phyloP scores from a whole-genome alignment of 495 filamentous ascomycete genomes.

The Xylaria palmicola region DNA sequence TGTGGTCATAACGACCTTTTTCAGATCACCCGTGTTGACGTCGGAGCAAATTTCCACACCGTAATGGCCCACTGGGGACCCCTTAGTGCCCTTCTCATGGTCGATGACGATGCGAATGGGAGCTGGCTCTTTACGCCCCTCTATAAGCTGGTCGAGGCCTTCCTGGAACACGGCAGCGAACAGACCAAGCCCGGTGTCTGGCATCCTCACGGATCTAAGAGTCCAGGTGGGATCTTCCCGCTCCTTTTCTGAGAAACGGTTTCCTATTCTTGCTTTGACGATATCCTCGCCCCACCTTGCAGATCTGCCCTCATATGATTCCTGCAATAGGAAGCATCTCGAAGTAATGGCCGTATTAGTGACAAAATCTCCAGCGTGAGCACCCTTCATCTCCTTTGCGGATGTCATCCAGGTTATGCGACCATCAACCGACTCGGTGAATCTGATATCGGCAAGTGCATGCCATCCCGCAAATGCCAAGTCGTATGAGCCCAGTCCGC shows the following conservation, averaged over 20 bases:
- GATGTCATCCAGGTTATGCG: slow-evolving; percentile 70
- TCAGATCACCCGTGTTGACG: slow-evolving; percentile 43
- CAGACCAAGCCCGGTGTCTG: slow-evolving; percentile 61
- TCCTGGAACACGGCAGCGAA: slow-evolving; percentile 79
- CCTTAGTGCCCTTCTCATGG: slow-evolving; percentile 56
- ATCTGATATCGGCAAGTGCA: slow-evolving; percentile 65
- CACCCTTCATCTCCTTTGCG: slow-evolving; percentile 54
- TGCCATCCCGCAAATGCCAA: slow-evolving; percentile 74
- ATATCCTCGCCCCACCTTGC: slow-evolving; percentile 80
- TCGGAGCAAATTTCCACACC: slow-evolving; percentile 65
- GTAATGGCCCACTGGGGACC: slow-evolving; percentile 61
- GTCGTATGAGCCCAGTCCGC: slow-evolving; percentile 54
- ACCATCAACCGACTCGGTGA: slow-evolving; percentile 75
- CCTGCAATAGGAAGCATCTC: slow-evolving; percentile 64
- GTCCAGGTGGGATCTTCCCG: slow-evolving; percentile 79
- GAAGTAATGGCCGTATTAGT: slow-evolving; percentile 51
- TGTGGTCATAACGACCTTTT: slow-evolving; percentile 53
- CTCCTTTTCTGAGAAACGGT: slow-evolving; percentile 73
- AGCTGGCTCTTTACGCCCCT: slow-evolving; percentile 58
- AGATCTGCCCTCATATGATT: slow-evolving; percentile 77
- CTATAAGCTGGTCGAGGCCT: slow-evolving; percentile 48
- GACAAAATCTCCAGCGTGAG: slow-evolving; percentile 45
- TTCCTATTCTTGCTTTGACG: slow-evolving; percentile 80
- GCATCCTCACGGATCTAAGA: slow-evolving; percentile 61
- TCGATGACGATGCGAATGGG: slow-evolving; percentile 62